Evolutionary conservation across 495 filamentous ascomycete genomes (phyloP), one percentile per base, ranked within the genome.

Genomic region (Tuber calosporum): DNA sequence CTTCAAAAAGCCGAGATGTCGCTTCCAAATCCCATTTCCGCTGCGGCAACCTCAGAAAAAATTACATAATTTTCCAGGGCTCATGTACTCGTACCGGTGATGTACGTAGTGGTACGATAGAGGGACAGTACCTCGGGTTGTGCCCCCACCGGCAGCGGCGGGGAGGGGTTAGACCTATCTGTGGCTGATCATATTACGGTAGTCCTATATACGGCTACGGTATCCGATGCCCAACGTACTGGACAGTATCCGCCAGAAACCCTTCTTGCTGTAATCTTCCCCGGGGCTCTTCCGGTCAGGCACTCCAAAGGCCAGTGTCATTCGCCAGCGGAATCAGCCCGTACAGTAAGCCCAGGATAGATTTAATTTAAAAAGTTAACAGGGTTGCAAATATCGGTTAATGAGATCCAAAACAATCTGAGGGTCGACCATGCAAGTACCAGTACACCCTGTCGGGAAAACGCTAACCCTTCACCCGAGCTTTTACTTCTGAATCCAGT

Each of bases 21-120:
- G 53, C 53, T 30, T 62, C 53, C 26, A 30, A 62, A 62, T 62
- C 34, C n/a, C 26, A 34, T 17, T 62, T 15, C 53, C 7, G 53
- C 4, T 34, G 26, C 13, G 4, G 13, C 53, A 62, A 19, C 53
- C 53, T 62, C 53, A 30, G 53, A 26, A 62, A 30, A 26, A 62
- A 30, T 62, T 62, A 62, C 53, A 62, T 62, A 30, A 62, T 62
- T 62, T 17, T 62, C 26, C n/a, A n/a, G n/a, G n/a, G n/a, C n/a
- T n/a, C n/a, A n/a, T n/a, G n/a, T n/a, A n/a, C n/a, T n/a, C n/a
- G n/a, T n/a, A n/a, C n/a, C n/a, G n/a, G n/a, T n/a, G n/a, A n/a
- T n/a, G n/a, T n/a, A n/a, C n/a, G n/a, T n/a, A n/a, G n/a, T n/a
- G n/a, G n/a, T n/a, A n/a, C n/a, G n/a, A n/a, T n/a, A n/a, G n/a